Evolutionary conservation across 2,329 filamentous ascomycete genomes (phyloP).

Genomic region (Paraphaeosphaeria minitans): DNA sequence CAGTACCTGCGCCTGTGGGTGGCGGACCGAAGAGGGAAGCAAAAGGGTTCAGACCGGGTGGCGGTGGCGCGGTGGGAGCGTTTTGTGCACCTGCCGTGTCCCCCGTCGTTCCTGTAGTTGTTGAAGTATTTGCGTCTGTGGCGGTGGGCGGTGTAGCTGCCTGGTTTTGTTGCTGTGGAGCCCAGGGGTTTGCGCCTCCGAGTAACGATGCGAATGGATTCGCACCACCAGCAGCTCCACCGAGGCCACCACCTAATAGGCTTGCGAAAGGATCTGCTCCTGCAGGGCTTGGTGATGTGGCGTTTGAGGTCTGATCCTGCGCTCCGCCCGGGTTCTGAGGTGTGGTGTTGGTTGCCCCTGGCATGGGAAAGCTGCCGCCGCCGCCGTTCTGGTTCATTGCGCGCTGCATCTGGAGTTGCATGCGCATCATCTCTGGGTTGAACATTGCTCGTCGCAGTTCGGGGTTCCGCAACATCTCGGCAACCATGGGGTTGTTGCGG

Average conservation of each 20-base stretch:
- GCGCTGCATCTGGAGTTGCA: constrained; percentile 82
- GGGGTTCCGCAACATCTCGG: constrained; percentile 86
- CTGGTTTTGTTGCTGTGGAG: constrained; percentile 33
- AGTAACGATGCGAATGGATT: constrained; percentile 63
- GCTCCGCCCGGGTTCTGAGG: constrained; percentile 53
- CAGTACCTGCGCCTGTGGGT: constrained; percentile 15
- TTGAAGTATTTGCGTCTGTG: constrained; percentile 23
- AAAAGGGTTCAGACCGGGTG: constrained; percentile 37
- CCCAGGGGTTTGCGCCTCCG: constrained; percentile 44
- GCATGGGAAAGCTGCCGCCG: constrained; percentile 76
- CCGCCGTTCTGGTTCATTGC: constrained; percentile 58
- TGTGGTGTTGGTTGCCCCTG: constrained; percentile 88
- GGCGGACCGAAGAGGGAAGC: constrained; percentile 59
- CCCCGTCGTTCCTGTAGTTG: constrained; percentile 15
- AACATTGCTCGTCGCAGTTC: constrained; percentile 92
- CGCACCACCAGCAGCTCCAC: constrained; percentile 28
- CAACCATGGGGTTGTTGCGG: constrained; percentile 84
- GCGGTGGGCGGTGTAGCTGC: constrained; percentile 26
- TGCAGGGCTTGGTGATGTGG: constrained; percentile 25
- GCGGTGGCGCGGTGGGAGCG: constrained; percentile 27
- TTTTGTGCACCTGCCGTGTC: constrained; percentile 26
- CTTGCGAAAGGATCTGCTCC: constrained; percentile 56
- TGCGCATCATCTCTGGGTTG: constrained; percentile 81
- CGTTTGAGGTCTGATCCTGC: constrained; percentile 44
- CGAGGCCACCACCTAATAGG: constrained; percentile 38